phyloP scores from a whole-genome alignment of 176 grass and related monocot species.

The Phragmites australis region DNA sequence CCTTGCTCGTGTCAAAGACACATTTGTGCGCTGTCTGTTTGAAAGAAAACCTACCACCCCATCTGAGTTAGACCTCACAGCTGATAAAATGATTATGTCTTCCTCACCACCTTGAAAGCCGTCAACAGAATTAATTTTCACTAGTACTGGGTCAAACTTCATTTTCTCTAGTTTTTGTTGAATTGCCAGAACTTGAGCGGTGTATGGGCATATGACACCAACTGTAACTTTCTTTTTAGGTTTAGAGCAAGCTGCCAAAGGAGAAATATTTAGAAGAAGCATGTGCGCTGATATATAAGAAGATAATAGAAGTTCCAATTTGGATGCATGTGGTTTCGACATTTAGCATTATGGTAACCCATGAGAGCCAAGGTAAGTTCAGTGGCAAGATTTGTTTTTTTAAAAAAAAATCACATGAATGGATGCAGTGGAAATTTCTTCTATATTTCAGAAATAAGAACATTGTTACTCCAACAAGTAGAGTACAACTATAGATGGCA shows the following conservation, averaged over 20 bases:
- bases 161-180: conserved; percentile 42
- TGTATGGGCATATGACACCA: conserved; percentile 77
- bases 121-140: conserved; percentile 72
- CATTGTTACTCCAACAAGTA: conserved; percentile 1
- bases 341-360: not conserved
- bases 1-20: conserved; percentile 68
- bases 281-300: conserved; percentile 13
- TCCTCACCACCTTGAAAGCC: conserved; percentile 79
- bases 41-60: conserved; percentile 65
- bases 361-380: not conserved
- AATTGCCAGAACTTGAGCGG: conserved; percentile 62
- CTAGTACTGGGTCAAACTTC: conserved; percentile 25
- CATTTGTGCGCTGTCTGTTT: conserved; percentile 59
- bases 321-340: conserved; percentile 13
- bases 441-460: conserved; percentile 3
- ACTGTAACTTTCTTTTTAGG: conserved; percentile 50
- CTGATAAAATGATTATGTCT: conserved; percentile 72
- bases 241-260: conserved; percentile 43
- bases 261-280: conserved; percentile 12
- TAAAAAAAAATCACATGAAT: not conserved
- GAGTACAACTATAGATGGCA: not conserved
- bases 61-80: conserved; percentile 60
- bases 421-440: not conserved
- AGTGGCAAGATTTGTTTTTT: not conserved
- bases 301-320: not conserved